Conservation (phyloP, 2,329 filamentous ascomycete species). For the Claviceps maximensis region DNA sequence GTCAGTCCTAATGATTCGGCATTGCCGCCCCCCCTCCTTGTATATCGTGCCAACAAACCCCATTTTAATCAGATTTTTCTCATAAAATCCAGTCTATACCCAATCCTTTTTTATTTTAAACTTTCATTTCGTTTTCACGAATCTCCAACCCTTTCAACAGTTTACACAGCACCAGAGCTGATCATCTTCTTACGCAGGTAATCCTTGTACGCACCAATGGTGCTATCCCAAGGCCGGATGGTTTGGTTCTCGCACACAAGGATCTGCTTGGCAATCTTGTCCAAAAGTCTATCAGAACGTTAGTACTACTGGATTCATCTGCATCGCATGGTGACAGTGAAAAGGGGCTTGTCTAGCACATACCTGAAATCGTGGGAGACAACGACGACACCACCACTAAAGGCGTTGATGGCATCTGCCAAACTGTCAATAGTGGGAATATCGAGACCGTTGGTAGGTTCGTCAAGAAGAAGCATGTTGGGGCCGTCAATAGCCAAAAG, state of each 20-base stretch:
- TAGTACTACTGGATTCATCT: conserved; percentile 8
- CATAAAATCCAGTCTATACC: conserved; percentile 11
- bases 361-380: conserved; percentile 99
- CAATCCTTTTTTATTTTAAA: conserved; percentile 11
- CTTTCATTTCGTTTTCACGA: conserved; percentile 7
- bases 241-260: conserved; percentile 98
- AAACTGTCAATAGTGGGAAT: conserved; percentile 97
- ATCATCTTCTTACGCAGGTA: conserved; percentile 99
- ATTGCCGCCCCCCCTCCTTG: conserved; percentile 7
- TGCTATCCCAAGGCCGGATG: conserved; percentile 76
- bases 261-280: conserved; percentile 99
- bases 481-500: conserved; percentile 87
- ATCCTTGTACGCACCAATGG: conserved; percentile 94
- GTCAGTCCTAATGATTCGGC: conserved; percentile 10
- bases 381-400: conserved; percentile 90
- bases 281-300: conserved; percentile 55
- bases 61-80: conserved; percentile 5
- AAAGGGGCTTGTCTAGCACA: conserved; percentile 16
- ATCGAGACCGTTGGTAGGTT: conserved; percentile 98
- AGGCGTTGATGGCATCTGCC: conserved; percentile 95
- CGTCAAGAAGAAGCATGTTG: conserved; percentile 96
- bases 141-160: conserved; percentile 2
- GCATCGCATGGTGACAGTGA: neutral
- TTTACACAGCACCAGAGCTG: conserved; percentile 71
- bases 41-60: conserved; percentile 7